phyloP scores from a whole-genome alignment of 164 flowering plant genomes.

The grape (Vitis vinifera) region ASM3070453v1 NC_081815.1:13432001-13432500 shows the following conservation, averaged over 20 bases:
- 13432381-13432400: conserved; percentile 57
- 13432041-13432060: conserved; percentile 54
- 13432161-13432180: conserved; percentile 67
- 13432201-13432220: conserved; percentile 29
- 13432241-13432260: conserved; percentile 66
- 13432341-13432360: conserved; percentile 45
- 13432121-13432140: conserved; percentile 56
- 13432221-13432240: conserved; percentile 41
- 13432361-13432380: conserved; percentile 61
- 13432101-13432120: conserved; percentile 32
- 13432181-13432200: conserved; percentile 42
- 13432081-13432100: conserved; percentile 41
- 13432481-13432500: conserved; percentile 47
- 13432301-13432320: conserved; percentile 25
- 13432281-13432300: conserved; percentile 49
- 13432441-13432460: conserved; percentile 47
- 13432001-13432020: conserved; percentile 48
- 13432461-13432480: conserved; percentile 59
- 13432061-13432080: conserved; percentile 49
- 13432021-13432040: conserved; percentile 51
- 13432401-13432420: conserved; percentile 44
- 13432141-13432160: conserved; percentile 70
- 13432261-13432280: conserved; percentile 40
- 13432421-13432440: conserved; percentile 34
- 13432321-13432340: conserved; percentile 7